These are phyloP conservation scores for Vaccinium myrtillus DNA, from an alignment of 148 eudicot species.

Conservation along the genomic window DNA sequence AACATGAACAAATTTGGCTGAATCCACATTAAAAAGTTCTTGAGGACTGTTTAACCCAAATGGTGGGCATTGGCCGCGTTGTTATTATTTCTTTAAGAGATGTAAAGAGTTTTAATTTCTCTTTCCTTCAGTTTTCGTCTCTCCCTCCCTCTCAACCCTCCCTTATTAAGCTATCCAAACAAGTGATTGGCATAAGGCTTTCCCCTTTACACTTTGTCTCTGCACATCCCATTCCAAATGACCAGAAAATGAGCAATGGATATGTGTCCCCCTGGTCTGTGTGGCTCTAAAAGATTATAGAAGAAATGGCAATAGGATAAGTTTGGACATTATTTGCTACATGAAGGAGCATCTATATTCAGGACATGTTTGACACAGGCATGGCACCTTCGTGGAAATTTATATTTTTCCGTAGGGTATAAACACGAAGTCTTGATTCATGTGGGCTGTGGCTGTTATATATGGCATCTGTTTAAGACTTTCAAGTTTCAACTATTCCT, in stretches of 20 bases:
- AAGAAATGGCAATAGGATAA: background rate
- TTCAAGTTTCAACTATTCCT: background rate
- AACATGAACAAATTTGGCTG: background rate
- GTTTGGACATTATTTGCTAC: constrained; percentile 2
- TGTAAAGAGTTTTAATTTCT: no score
- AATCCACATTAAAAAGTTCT: background rate
- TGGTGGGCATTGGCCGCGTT: background rate
- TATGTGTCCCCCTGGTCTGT: background rate
- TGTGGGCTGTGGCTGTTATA: background rate
- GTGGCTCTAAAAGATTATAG: background rate
- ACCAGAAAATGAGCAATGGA: background rate
- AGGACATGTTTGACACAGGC: background rate
- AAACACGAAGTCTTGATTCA: background rate
- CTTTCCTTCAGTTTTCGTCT: no score
- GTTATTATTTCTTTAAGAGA: no score
- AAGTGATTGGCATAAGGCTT: background rate
- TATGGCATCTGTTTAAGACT: background rate
- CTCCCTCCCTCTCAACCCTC: no score
- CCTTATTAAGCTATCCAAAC: background rate
- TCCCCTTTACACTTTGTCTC: background rate
- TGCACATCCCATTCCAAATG: background rate
- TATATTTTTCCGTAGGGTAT: background rate
- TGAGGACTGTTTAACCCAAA: background rate
- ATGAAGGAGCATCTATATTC: background rate
- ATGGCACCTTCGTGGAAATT: background rate